A percentile compares a stretch with the other conserved stretches of the same genome.
phyloP scores from a whole-genome alignment of 208 protist species.

The Leishmania major region DNA sequence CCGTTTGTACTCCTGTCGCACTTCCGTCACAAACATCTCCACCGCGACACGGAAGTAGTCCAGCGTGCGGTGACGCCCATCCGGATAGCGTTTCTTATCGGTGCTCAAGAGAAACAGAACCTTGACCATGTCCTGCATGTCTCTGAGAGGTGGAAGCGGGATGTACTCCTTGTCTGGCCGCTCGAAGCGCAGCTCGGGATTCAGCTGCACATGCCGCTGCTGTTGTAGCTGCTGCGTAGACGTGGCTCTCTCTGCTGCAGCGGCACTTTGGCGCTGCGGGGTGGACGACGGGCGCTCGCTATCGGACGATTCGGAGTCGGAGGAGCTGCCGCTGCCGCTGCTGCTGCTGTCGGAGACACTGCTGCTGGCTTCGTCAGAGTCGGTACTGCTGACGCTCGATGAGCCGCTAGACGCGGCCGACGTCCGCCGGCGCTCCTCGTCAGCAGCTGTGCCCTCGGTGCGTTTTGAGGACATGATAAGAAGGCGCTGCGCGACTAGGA shows the following conservation, averaged over 20 bases:
- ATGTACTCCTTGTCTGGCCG: conserved; percentile 77
- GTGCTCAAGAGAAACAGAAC: conserved; percentile 44
- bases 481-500: background rate
- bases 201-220: conserved; percentile 42
- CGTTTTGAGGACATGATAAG: conserved; percentile 2
- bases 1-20: conserved; percentile 62
- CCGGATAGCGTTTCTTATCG: conserved; percentile 64
- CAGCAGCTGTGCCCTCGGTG: background rate
- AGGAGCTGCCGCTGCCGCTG: conserved; percentile 17
- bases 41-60: conserved; percentile 81
- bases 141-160: conserved; percentile 38
- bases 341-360: conserved; percentile 22
- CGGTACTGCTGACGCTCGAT: conserved; percentile 32
- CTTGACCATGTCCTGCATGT: conserved; percentile 27
- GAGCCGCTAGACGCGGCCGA: conserved; percentile 16
- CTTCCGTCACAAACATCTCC: conserved; percentile 79
- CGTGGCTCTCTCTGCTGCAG: conserved; percentile 3
- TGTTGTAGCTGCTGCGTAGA: background rate
- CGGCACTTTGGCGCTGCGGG: conserved; percentile 6
- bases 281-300: conserved; percentile 9
- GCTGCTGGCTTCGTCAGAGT: conserved; percentile 25
- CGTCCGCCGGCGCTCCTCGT: background rate
- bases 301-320: conserved; percentile 11
- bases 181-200: conserved; percentile 70
- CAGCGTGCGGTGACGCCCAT: conserved; percentile 67